Conservation (phyloP, 2,329 filamentous ascomycete species). For the Zymoseptoria tritici region DNA sequence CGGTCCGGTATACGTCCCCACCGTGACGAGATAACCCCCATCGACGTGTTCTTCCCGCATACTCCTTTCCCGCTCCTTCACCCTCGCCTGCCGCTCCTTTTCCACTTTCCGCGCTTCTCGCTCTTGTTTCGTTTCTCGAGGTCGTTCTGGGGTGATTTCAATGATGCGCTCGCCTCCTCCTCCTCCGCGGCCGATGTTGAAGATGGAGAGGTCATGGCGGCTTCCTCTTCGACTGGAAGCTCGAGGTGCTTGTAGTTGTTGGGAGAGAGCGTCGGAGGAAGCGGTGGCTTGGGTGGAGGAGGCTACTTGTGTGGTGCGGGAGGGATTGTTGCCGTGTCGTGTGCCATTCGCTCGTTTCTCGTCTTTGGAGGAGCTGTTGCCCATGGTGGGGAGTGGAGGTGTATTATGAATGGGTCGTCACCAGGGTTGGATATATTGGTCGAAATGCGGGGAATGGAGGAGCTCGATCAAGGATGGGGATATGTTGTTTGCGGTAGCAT, state of each 20-base stretch:
- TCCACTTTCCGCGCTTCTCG: slow-evolving; percentile 79
- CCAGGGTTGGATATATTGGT: background rate
- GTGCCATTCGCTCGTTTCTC: slow-evolving; percentile 29
- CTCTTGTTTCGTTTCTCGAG: slow-evolving; percentile 85
- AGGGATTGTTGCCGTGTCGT: background rate
- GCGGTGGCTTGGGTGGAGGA: slow-evolving; percentile 18
- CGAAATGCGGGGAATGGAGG: background rate
- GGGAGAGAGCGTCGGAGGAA: background rate
- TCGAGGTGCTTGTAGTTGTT: background rate
- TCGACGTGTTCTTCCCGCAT: slow-evolving; percentile 89
- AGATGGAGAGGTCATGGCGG: slow-evolving; percentile 51
- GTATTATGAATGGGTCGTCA: background rate
- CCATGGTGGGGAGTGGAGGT: slow-evolving; percentile 29
- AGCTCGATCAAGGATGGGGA: background rate
- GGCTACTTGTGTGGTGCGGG: background rate
- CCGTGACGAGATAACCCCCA: slow-evolving; percentile 86
- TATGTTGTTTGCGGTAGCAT: slow-evolving; percentile 8
- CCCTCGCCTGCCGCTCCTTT: slow-evolving; percentile 64
- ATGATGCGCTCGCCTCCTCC: slow-evolving; percentile 43
- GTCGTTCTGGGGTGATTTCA: slow-evolving; percentile 45
- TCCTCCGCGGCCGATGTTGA: slow-evolving; percentile 45
- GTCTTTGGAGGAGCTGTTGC: slow-evolving; percentile 44
- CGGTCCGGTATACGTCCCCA: slow-evolving; percentile 83
- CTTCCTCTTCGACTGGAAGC: slow-evolving; percentile 38
- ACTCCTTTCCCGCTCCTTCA: slow-evolving; percentile 83